Evolutionary conservation across 2,329 filamentous ascomycete species (phyloP).

Genomic region (Scytalidium lignicola): DNA sequence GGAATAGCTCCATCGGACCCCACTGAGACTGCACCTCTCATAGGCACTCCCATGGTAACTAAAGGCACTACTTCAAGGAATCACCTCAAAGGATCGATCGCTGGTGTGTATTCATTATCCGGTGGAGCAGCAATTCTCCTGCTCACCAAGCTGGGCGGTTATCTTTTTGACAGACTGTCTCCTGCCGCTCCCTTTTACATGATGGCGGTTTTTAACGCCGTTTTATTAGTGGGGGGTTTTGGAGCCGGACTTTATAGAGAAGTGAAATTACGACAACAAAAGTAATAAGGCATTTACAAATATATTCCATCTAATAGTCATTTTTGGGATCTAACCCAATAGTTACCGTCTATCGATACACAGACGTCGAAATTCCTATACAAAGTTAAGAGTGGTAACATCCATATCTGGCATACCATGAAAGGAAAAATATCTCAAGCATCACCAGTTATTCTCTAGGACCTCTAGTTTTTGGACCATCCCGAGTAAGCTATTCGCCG

Average conservation of each 20-base stretch:
- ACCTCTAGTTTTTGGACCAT: no score
- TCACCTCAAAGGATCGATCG: constrained; percentile 82
- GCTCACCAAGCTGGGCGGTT: constrained; percentile 85
- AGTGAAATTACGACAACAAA: constrained; percentile 8
- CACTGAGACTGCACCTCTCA: constrained; percentile 25
- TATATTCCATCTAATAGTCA: not conserved
- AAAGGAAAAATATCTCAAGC: no score
- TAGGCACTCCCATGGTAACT: constrained; percentile 13
- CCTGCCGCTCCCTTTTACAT: constrained; percentile 85
- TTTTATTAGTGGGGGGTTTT: constrained; percentile 52
- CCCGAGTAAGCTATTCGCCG: no score
- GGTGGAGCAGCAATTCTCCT: constrained; percentile 87
- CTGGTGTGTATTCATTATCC: constrained; percentile 87
- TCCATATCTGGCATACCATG: no score
- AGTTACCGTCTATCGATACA: no score
- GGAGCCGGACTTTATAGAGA: constrained; percentile 25
- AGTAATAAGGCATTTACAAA: not conserved
- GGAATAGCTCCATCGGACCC: constrained; percentile 2
- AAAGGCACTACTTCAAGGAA: constrained; percentile 17
- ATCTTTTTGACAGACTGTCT: constrained; percentile 72
- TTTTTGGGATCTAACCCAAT: no score
- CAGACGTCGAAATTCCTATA: no score
- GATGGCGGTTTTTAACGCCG: constrained; percentile 82
- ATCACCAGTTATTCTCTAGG: no score
- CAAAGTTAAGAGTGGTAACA: no score